These are phyloP conservation scores for Echites panduratus DNA, from an alignment of 257 asterid species.

Conservation along the genomic window DNA sequence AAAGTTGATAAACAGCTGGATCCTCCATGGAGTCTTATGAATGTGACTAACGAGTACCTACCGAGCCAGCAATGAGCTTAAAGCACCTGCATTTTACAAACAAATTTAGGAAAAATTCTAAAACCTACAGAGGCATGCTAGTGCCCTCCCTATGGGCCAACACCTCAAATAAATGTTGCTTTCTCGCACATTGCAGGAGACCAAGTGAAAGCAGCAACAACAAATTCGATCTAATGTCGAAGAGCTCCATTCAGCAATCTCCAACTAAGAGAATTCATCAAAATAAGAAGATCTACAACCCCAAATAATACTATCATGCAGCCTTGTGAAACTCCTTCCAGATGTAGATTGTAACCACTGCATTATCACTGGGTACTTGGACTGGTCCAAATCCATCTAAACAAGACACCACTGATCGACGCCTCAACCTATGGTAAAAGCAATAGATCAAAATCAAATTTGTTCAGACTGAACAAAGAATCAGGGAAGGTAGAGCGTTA, in stretches of 20 bases:
- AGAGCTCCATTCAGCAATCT: conserved; percentile 68
- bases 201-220: conserved; percentile 63
- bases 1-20: conserved; percentile 35
- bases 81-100: conserved; percentile 66
- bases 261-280: conserved; percentile 42
- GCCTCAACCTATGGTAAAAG: conserved; percentile 59
- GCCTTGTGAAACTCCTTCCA: conserved; percentile 52
- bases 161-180: conserved; percentile 54
- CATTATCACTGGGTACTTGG: conserved; percentile 31
- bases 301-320: conserved; percentile 39
- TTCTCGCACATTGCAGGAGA: conserved; percentile 53
- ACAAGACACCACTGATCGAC: conserved; percentile 35
- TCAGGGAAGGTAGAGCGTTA: conserved; percentile 26
- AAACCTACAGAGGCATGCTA: conserved; percentile 45
- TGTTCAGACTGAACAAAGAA: conserved; percentile 30
- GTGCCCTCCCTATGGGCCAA: conserved; percentile 58
- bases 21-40: conserved; percentile 43
- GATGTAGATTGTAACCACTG: conserved; percentile 44
- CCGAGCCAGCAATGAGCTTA: conserved; percentile 27
- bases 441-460: conserved; percentile 44
- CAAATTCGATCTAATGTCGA: conserved; percentile 55
- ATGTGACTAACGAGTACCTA: conserved; percentile 30
- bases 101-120: conserved; percentile 48
- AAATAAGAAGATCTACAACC: conserved; percentile 48
- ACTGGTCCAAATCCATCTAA: conserved; percentile 51